Evolutionary conservation across 306 rosid species (phyloP), one percentile per base, ranked within the genome.

Genomic region (Cucurbita ficifolia): DNA sequence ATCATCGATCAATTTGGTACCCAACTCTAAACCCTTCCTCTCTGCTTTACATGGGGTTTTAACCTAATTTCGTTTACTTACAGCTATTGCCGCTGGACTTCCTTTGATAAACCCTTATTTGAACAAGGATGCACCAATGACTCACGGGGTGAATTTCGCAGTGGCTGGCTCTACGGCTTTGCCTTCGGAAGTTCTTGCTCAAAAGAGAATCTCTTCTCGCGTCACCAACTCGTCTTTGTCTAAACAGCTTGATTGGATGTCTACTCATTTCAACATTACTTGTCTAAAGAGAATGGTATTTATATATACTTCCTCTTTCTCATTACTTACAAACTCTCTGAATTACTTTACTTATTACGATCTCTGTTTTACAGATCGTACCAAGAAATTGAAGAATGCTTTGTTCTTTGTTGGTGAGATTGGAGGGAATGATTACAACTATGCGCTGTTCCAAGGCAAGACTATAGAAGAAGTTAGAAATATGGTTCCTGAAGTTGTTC

Each of bases 381-480:
- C 2, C 7, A 18, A 76, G 69, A 76, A 68, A 46, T 53, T 67
- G 17, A 55, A 56, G 45, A 68, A 5, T 21, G 67, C 80, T 38
- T 33, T 77, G 19, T 77, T 69, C 54, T 10, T 77, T 19, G 80
- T 77, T 7, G 80, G 80, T 67, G 75, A 69, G 65, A 69, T 77
- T 14, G 75, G 79, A 45, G 70, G 52, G 55, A 69, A 77, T 58
- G 80, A 77, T 48, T 77, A 57, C 54, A 24, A 69, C 49, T 55
- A 14, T 33, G 75, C 69, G 10, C 11, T 77, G 13, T 16, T 76
- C 0, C 36, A 18, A 76, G 79, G 69, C 46, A 76, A 76, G 10
- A 16, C 57, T 53, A 38, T 76, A 16, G 45, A 68, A 39, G 49
- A 68, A 24, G 22, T 55, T n/a, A 68, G 7, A 19, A 10, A 55